Conservation (phyloP, 257 asterid genomes). For the Nicotiana benthamiana region DNA sequence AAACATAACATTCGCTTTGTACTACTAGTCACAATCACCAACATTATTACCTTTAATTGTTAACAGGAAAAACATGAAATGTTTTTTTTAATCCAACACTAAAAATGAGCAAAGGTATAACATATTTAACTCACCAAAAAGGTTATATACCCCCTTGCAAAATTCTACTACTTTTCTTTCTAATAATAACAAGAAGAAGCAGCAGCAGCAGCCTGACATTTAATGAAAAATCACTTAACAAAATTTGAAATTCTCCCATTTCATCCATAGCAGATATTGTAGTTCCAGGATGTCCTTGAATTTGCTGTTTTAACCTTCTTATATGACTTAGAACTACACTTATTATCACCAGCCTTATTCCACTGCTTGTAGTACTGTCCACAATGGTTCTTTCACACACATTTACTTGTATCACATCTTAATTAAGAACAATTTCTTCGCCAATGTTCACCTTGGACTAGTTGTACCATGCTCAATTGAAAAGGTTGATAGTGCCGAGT, state of each 20-base stretch:
- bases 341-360: not conserved
- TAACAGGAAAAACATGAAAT: not conserved
- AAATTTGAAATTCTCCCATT: not conserved
- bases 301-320: not conserved
- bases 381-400: not conserved
- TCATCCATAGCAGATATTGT: not conserved
- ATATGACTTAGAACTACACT: not conserved
- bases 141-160: not conserved
- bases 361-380: not conserved
- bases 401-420: not conserved
- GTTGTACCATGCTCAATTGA: not conserved
- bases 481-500: not conserved
- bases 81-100: not conserved
- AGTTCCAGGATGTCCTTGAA: not conserved
- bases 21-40: not conserved
- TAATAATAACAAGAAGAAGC: no score
- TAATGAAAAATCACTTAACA: not conserved
- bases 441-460: not conserved
- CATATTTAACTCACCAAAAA: not conserved
- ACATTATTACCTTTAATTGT: not conserved
- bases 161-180: not conserved
- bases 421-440: not conserved
- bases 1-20: not conserved
- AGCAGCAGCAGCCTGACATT: not conserved
- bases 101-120: not conserved